Evolutionary conservation across 495 filamentous ascomycete species (phyloP).

Genomic region (Terfezia claveryi): DNA sequence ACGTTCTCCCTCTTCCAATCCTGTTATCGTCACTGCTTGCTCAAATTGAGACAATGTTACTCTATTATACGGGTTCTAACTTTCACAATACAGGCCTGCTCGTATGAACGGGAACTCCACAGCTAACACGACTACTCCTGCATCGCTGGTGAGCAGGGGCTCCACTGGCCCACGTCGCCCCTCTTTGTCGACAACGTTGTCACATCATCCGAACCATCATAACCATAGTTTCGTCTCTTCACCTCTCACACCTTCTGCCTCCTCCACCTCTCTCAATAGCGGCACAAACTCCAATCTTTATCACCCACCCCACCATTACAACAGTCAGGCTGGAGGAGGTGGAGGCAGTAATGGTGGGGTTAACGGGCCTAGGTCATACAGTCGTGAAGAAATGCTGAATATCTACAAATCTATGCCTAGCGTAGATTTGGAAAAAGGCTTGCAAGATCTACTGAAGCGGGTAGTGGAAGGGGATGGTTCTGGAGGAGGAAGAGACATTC

Average conservation of each 20-base stretch:
- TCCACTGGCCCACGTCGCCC: conserved; percentile 17
- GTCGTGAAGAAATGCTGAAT: conserved; percentile 60
- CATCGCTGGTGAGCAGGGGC: background rate
- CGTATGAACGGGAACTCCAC: conserved; percentile 16
- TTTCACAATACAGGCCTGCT: conserved; percentile 8
- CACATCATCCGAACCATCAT: conserved; percentile 32
- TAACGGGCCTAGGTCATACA: conserved; percentile 22
- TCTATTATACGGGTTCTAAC: no score
- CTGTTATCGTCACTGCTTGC: no score
- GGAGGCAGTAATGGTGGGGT: conserved; percentile 30
- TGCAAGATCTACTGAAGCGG: conserved; percentile 41
- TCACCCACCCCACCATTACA: conserved; percentile 19
- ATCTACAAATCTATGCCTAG: conserved; percentile 43
- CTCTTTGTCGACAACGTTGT: conserved; percentile 30
- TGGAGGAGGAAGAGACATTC: conserved; percentile 47
- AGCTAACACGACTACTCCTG: background rate
- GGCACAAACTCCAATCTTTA: conserved; percentile 9
- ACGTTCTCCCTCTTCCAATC: no score
- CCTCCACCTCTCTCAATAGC: conserved; percentile 2
- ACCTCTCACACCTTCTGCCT: conserved; percentile 28
- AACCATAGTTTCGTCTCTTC: conserved; percentile 19
- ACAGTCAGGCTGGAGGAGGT: conserved; percentile 32
- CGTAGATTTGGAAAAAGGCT: conserved; percentile 35
- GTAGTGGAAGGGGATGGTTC: conserved; percentile 51
- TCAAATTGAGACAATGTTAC: no score